Evolutionary conservation across 2,329 filamentous ascomycete species (phyloP).

Genomic region (Penicillium sp.): DNA sequence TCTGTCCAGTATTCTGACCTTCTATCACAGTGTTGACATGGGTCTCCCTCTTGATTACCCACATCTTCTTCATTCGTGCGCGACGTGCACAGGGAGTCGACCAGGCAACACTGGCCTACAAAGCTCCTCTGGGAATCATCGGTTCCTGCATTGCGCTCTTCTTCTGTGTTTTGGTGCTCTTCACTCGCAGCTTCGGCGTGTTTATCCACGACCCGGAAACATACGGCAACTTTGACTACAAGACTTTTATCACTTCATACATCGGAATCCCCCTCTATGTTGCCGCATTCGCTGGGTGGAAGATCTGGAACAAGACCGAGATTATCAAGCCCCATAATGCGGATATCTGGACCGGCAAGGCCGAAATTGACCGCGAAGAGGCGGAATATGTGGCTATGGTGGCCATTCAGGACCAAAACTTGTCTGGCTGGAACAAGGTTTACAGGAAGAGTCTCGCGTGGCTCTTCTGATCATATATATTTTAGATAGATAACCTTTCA

Average conservation of each 20-base stretch:
- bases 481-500: neutral
- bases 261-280: conserved; percentile 71
- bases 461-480: conserved; percentile 1
- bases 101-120: conserved; percentile 56
- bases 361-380: conserved; percentile 67
- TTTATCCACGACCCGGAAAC: conserved; percentile 51
- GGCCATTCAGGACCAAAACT: conserved; percentile 4
- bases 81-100: conserved; percentile 58
- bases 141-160: conserved; percentile 65
- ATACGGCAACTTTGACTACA: conserved; percentile 61
- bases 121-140: conserved; percentile 64
- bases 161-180: conserved; percentile 67
- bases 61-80: conserved; percentile 62
- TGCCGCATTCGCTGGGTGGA: conserved; percentile 64
- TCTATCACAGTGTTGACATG: conserved; percentile 49
- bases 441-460: conserved; percentile 3
- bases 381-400: conserved; percentile 5
- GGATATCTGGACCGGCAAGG: conserved; percentile 69
- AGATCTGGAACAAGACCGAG: conserved; percentile 53
- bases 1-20: neutral
- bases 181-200: conserved; percentile 77
- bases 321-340: conserved; percentile 55
- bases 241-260: conserved; percentile 72
- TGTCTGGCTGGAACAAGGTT: conserved; percentile 6
- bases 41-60: conserved; percentile 64